Evolutionary conservation across 2,329 filamentous ascomycete genomes (phyloP).

Genomic region (Emmonsiellopsis sp.): DNA sequence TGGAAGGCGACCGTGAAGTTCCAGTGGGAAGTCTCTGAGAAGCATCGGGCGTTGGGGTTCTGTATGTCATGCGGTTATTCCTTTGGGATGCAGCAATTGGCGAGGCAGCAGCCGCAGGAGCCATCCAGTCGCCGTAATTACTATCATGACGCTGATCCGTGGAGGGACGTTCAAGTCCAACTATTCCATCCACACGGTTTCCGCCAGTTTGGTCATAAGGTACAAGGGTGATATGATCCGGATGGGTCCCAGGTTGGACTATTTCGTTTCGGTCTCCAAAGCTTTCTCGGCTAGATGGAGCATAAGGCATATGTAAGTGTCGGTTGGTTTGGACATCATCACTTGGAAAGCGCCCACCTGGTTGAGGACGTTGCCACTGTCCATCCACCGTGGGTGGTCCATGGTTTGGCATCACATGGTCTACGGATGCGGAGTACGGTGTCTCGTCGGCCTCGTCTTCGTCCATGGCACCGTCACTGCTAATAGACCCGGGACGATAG

Average conservation of each 20-base stretch:
- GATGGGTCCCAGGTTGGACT: conserved; percentile 46
- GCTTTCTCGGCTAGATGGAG: conserved; percentile 72
- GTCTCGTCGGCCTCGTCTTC: conserved; percentile 61
- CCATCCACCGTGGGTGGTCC: conserved; percentile 29
- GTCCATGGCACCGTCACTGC: conserved; percentile 69
- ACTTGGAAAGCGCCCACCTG: conserved; percentile 94
- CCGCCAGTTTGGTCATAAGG: conserved; percentile 17
- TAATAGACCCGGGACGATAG: conserved; percentile 50
- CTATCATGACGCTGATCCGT: conserved; percentile 24
- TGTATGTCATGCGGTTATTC: conserved; percentile 12
- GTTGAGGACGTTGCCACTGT: conserved; percentile 61
- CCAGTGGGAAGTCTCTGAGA: no score
- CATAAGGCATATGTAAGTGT: conserved; percentile 70
- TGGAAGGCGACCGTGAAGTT: no score
- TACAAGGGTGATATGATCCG: not conserved
- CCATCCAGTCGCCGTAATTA: conserved; percentile 48
- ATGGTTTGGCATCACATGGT: conserved; percentile 32
- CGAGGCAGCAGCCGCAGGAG: conserved; percentile 32
- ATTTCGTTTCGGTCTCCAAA: conserved; percentile 58
- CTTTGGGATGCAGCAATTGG: no score
- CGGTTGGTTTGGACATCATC: conserved; percentile 83
- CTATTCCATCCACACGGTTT: conserved; percentile 13
- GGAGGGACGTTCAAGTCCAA: not conserved
- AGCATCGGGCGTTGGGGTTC: conserved; percentile 21
- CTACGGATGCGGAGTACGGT: conserved; percentile 58